These are phyloP conservation scores for Stylonectria norvegica DNA, from an alignment of 2,329 filamentous ascomycete species.

Conservation along the genomic window DNA sequence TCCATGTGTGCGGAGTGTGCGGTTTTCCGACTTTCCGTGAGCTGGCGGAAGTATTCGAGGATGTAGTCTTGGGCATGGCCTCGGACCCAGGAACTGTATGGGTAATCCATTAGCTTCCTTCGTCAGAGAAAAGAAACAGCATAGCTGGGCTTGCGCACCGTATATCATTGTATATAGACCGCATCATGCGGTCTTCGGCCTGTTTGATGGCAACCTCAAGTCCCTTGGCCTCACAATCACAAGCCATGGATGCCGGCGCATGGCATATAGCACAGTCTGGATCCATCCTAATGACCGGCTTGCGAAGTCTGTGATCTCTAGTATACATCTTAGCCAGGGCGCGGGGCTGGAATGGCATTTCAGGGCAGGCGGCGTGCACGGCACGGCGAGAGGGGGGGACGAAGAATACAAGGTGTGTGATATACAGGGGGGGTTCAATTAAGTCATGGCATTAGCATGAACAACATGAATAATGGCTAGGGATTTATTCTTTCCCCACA, in stretches of 20 bases:
- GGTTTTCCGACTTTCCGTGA: slow-evolving; percentile 59
- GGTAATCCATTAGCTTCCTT: slow-evolving; percentile 14
- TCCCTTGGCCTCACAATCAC: slow-evolving; percentile 64
- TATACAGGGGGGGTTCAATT: slow-evolving; percentile 22
- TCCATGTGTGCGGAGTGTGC: slow-evolving; percentile 55
- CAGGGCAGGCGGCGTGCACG: slow-evolving; percentile 11
- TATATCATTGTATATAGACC: slow-evolving; percentile 59
- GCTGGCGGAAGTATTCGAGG: slow-evolving; percentile 60
- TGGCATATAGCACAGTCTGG: slow-evolving; percentile 67
- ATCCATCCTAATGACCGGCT: slow-evolving; percentile 60
- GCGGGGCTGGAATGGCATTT: slow-evolving; percentile 16
- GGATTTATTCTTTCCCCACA: slow-evolving; percentile 28
- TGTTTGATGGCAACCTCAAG: slow-evolving; percentile 61
- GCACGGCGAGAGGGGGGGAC: slow-evolving; percentile 9
- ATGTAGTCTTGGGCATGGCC: slow-evolving; percentile 66
- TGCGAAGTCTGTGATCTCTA: slow-evolving; percentile 45
- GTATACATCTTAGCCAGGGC: slow-evolving; percentile 49
- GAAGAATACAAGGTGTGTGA: slow-evolving; percentile 13
- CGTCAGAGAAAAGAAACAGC: background rate
- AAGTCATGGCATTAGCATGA: slow-evolving; percentile 23
- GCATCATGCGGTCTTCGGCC: slow-evolving; percentile 63
- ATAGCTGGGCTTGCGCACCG: slow-evolving; percentile 43
- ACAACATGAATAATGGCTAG: slow-evolving; percentile 18
- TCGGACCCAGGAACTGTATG: slow-evolving; percentile 59
- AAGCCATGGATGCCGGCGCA: slow-evolving; percentile 54